Base-by-base conservation (phyloP, 2,329 filamentous ascomycete genomes). In the Xylariaceae sp. region DNA sequence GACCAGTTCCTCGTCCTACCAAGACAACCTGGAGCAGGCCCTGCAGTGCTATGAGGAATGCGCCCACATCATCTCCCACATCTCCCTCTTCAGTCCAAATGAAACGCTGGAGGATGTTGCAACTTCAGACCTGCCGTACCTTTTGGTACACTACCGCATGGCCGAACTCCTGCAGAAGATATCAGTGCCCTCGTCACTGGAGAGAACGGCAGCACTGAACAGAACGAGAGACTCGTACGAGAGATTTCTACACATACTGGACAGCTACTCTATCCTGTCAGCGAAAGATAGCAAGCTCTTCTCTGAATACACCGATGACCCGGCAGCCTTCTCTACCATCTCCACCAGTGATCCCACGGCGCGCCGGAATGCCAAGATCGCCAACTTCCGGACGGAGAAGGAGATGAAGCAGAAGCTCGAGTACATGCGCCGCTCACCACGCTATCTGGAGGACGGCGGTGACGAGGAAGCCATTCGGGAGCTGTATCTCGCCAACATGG, bases 81-180 rank as follows among this genome's bases (percentile, higher is more conserved):
- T 92, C 17, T 81, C 84, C 0, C 68, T 98, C 33, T 96, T 96
- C 71, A 94, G 87, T 47, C 70, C 79, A 22, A 98, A 98, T 60
- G 92, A 98, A 59, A 73, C 75, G 1, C 61, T 90, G 24, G 92
- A 98, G 41, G 92, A 98, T 61, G 65, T 95, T 19, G 68, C 84
- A 11, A 93, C 90, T 1, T 70, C 73, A n/a, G 81, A 94, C 51
- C 64, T 98, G 19, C 86, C 87, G 62, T 94, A 90, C 57, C 72
- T 98, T 40, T 72, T 87, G 15, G 74, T 89, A 41, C 72, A 83
- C 58, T 87, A 80, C 58, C 75, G 81, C 51, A 66, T 92, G 33
- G 90, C 88, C 21, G 88, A 94, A 53, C 70, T 95, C 10, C 65
- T 82, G 23, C 77, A 86, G 50, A 80, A 76, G 45, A 68, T 81